These are phyloP conservation scores for Antitrichia curtipendula DNA, from an alignment of 225 moss, liverwort and hornwort species.

Conservation along the genomic window DNA sequence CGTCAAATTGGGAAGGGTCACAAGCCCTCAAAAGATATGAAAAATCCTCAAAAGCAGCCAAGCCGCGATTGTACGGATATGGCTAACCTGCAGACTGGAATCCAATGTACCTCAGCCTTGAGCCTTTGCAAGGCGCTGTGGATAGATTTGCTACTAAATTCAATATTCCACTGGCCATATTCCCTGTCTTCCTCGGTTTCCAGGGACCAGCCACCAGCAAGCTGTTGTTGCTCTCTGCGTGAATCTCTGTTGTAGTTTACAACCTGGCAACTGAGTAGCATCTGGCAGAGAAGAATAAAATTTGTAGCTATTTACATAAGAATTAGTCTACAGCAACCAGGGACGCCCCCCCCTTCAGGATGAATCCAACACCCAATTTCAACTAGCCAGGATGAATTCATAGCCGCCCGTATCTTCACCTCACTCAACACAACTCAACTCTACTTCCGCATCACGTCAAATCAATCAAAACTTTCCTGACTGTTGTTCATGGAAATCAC, in stretches of 20 bases:
- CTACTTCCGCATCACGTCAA: slow-evolving; percentile 25
- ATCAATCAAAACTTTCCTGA: slow-evolving; percentile 41
- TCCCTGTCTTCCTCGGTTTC: neutral
- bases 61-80: slow-evolving; percentile 37
- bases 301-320: slow-evolving; percentile 98
- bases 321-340: slow-evolving; percentile 94
- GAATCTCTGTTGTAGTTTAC: slow-evolving; percentile 51
- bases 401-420: slow-evolving; percentile 32
- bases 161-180: slow-evolving; percentile 23
- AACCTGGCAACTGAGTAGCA: slow-evolving; percentile 64
- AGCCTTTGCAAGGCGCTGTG: slow-evolving; percentile 35
- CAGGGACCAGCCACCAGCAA: slow-evolving; percentile 31
- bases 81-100: slow-evolving; percentile 44
- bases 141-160: slow-evolving; percentile 34
- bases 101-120: slow-evolving; percentile 51
- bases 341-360: slow-evolving; percentile 35
- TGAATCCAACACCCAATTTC: slow-evolving; percentile 9
- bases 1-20: slow-evolving; percentile 50
- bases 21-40: slow-evolving; percentile 37
- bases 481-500: slow-evolving; percentile 13
- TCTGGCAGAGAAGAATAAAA: slow-evolving; percentile 73
- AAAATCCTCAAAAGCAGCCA: slow-evolving; percentile 38
- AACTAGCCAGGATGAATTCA: slow-evolving; percentile 41
- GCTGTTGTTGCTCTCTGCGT: slow-evolving; percentile 27
- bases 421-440: slow-evolving; percentile 24